These are phyloP conservation scores for Pichia membranifaciens DNA, from an alignment of 805 yeast species.

Conservation along the genomic window DNA sequence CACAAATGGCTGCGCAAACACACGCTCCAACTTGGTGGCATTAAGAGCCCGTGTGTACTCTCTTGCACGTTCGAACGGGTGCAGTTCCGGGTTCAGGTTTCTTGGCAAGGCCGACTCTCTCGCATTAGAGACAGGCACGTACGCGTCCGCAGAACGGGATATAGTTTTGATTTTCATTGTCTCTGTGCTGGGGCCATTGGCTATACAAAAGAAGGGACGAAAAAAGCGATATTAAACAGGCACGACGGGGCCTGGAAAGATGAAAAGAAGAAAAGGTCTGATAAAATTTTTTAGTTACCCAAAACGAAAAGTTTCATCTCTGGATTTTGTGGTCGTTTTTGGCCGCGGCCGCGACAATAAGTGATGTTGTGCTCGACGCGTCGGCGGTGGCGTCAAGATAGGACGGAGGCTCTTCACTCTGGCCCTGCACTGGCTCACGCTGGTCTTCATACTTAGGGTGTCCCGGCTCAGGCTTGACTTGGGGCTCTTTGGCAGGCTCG, in stretches of 20 bases:
- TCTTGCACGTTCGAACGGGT: constrained; percentile 95
- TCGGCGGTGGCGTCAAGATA: constrained; percentile 1
- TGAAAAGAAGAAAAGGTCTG: no score
- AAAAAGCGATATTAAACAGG: no score
- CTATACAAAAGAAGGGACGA: neutral
- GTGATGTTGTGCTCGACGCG: constrained; percentile 6
- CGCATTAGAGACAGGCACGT: constrained; percentile 86
- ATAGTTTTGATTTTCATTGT: constrained; percentile 80
- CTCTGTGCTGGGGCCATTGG: neutral
- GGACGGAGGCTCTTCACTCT: constrained; percentile 1
- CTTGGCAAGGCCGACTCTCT: constrained; percentile 86
- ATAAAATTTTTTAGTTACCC: neutral
- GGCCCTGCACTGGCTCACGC: no score
- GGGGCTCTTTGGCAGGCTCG: no score
- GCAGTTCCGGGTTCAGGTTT: constrained; percentile 87
- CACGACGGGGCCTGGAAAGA: no score
- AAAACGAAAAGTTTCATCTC: neutral
- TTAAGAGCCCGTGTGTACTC: constrained; percentile 92
- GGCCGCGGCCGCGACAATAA: neutral
- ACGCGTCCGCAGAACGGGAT: constrained; percentile 82
- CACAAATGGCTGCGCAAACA: constrained; percentile 96
- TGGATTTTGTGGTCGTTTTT: constrained; percentile 16
- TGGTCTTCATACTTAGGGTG: no score
- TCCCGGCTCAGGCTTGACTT: no score
- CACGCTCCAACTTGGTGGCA: constrained; percentile 90